Evolutionary conservation across 805 yeast genomes (phyloP).

Genomic region (Candida insectorum): DNA sequence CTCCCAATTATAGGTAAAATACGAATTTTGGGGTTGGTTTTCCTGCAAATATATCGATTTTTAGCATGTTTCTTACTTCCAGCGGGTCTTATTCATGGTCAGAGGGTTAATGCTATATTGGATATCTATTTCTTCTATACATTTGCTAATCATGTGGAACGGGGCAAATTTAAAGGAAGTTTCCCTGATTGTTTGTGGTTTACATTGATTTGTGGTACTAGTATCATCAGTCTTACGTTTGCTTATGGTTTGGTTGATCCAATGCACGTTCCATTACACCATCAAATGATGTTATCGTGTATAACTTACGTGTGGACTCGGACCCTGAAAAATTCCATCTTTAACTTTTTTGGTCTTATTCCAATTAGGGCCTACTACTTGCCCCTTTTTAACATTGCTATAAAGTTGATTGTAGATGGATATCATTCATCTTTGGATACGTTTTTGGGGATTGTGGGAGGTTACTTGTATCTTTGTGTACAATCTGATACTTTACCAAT

Average conservation of each 20-base stretch:
- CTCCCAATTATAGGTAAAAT: not conserved
- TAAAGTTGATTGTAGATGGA: constrained; percentile 41
- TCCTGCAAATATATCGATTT: constrained; percentile 22
- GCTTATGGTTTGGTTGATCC: constrained; percentile 20
- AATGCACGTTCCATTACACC: constrained; percentile 18
- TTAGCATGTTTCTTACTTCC: constrained; percentile 51
- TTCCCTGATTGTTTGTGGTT: constrained; percentile 59
- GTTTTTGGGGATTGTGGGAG: constrained; percentile 51
- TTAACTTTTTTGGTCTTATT: constrained; percentile 50
- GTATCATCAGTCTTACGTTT: constrained; percentile 36
- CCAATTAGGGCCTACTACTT: constrained; percentile 56
- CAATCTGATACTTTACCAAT: constrained; percentile 52
- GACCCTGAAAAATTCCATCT: constrained; percentile 48
- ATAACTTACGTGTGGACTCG: constrained; percentile 63
- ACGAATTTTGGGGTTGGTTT: not conserved
- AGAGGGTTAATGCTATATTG: constrained; percentile 30
- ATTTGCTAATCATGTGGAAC: constrained; percentile 55
- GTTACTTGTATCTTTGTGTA: constrained; percentile 58
- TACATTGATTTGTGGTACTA: constrained; percentile 45
- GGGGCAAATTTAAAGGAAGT: constrained; percentile 44
- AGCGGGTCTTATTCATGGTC: constrained; percentile 23
- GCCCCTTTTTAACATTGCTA: constrained; percentile 38
- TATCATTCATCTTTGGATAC: constrained; percentile 37
- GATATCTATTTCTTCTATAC: constrained; percentile 57
- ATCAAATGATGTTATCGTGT: constrained; percentile 47